Evolutionary conservation across 768 basidiomycete species (phyloP), one percentile per base, ranked within the genome.

Genomic region (Suillus cothurnatus): DNA sequence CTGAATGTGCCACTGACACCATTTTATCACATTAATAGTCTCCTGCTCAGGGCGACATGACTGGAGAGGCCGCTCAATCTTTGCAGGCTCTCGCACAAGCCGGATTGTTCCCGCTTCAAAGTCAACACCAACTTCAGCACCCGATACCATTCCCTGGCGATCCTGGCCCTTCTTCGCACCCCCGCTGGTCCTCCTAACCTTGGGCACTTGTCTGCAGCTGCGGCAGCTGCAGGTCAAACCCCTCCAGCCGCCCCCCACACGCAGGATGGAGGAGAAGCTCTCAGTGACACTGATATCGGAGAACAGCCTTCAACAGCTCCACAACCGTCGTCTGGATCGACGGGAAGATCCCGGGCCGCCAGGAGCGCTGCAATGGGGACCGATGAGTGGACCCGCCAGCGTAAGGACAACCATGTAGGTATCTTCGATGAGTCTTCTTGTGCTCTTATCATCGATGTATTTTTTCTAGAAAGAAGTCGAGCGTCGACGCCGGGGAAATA

Each of bases 401-500:
- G 92, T 66, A 93, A 93, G 72, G 92, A 93, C 69, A 93, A 93
- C 64, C 92, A 93, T 74, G 91, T 90, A 72, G 38, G 88, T 80
- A 0, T 23, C n/a, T 60, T 36, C 43, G 12, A 26, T 47, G 31
- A 41, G 12, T 28, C 6, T 3, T 31, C 3, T 6, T 21, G 3
- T 41, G 8, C 15, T 59, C 12, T 49, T 47, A 7, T 38, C 61
- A 38, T 38, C 14, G 60, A 7, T 23, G 21, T 47, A 31, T 17
- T 41, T 7, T 38, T 11, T 4, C 61, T 80, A 98, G 96, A 98
- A 98, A 93, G 95, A 98, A 80, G 95, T 99, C 15, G 97, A 99
- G 76, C 91, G 97, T 61, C 88, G 94, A 43, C 90, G 97, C 61
- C 85, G 97, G 56, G 95, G 95, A 21, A 95, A 95, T 70, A 98